These are phyloP conservation scores for Globisporangium acanthophoron DNA, from an alignment of 352 stramenopile species.

Conservation along the genomic window DNA sequence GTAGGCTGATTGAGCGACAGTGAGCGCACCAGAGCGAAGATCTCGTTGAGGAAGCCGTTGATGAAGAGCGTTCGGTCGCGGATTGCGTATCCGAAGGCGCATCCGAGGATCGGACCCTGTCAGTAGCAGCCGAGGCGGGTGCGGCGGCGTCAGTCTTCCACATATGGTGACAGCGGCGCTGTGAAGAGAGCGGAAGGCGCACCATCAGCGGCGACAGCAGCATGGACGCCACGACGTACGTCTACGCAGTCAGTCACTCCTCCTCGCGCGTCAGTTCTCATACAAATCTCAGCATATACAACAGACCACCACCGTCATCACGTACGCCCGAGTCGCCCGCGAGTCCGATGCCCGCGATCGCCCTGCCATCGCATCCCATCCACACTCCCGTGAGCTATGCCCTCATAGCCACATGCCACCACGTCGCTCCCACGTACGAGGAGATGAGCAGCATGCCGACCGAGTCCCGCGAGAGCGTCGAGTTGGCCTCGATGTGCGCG, in stretches of 20 bases:
- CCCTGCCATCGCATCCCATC: conserved; percentile 19
- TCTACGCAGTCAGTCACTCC: conserved; percentile 23
- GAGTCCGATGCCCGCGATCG: conserved; percentile 74
- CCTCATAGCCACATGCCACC: neutral
- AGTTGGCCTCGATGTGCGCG: conserved; percentile 77
- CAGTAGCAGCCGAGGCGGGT: neutral
- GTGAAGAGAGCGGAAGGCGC: neutral
- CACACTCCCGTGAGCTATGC: neutral
- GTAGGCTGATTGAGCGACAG: neutral
- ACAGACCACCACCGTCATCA: neutral
- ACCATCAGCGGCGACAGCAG: conserved; percentile 86
- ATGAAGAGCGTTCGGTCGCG: conserved; percentile 79
- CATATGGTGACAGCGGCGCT: neutral
- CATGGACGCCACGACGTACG: conserved; percentile 85
- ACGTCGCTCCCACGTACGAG: conserved; percentile 39
- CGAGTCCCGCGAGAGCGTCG: conserved; percentile 74
- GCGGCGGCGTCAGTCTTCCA: neutral
- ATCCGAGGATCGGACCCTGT: conserved; percentile 80
- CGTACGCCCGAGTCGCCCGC: conserved; percentile 65
- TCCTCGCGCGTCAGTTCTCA: neutral
- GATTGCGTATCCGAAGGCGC: conserved; percentile 75
- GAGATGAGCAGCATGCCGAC: conserved; percentile 85
- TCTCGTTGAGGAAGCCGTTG: conserved; percentile 77
- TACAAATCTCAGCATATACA: neutral
- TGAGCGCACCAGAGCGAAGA: conserved; percentile 60